These are phyloP conservation scores for baker's yeast (Saccharomyces cerevisiae) DNA, from an alignment of 805 yeast genomes.

Conservation along the genomic window DNA sequence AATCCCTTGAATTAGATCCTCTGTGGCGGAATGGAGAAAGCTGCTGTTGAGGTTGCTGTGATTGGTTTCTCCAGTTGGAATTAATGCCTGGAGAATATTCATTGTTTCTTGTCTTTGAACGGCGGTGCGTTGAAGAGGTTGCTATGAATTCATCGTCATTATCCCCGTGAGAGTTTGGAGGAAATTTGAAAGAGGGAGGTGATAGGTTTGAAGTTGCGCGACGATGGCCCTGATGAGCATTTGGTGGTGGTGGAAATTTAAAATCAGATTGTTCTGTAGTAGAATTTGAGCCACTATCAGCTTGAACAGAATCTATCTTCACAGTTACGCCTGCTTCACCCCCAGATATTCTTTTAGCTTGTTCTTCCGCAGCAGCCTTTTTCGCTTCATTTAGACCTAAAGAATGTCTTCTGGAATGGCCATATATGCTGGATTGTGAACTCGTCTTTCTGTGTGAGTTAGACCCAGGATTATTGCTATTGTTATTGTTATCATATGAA, in stretches of 20 bases:
- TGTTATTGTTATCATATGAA: constrained; percentile 7
- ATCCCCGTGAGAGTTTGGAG: constrained; percentile 33
- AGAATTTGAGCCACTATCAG: constrained; percentile 3
- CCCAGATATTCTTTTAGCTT: constrained; percentile 50
- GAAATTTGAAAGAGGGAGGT: constrained; percentile 57
- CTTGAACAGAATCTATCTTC: constrained; percentile 8
- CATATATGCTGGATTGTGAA: constrained; percentile 40
- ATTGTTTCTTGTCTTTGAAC: constrained; percentile 23
- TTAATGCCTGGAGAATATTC: constrained; percentile 35
- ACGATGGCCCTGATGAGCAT: constrained; percentile 15
- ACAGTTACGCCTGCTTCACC: constrained; percentile 15
- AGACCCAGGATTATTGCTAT: constrained; percentile 4
- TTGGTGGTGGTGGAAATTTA: constrained; percentile 31
- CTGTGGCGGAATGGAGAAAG: constrained; percentile 31
- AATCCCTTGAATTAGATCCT: constrained; percentile 22
- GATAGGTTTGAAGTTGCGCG: constrained; percentile 26
- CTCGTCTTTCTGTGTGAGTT: constrained; percentile 42
- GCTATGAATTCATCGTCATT: constrained; percentile 25
- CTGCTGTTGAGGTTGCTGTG: constrained; percentile 34
- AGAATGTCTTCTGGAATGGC: constrained; percentile 88
- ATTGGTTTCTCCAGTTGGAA: constrained; percentile 52
- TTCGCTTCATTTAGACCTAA: constrained; percentile 88
- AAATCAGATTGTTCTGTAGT: constrained; percentile 15
- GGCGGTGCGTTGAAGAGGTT: constrained; percentile 25
- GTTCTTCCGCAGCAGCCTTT: constrained; percentile 90